Evolutionary conservation across 148 eudicot genomes (phyloP), one percentile per base, ranked within the genome.

Genomic region (Silene latifolia): DNA sequence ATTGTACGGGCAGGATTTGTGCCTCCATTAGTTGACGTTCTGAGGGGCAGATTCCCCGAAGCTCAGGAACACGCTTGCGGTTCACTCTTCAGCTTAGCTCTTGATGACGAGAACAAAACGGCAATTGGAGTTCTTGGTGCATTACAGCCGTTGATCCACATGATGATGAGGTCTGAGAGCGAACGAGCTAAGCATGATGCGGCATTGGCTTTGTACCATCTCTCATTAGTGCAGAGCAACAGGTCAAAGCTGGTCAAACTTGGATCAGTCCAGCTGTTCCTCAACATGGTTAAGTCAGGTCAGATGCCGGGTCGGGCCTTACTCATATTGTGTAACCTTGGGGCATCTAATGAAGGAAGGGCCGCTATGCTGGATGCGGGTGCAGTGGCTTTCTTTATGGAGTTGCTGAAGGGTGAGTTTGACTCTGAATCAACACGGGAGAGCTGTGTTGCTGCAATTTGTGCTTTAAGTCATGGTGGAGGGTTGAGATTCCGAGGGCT

Each of bases 21-120:
- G 19, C 92, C 96, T 9, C 85, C 86, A 13, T 68, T 94, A 77
- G 85, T 94, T 66, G 89, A 94, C n/a, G 83, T 88, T 21, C 29
- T 94, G 67, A 87, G 82, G 70, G 87, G 84, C 0, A 90, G 97
- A 59, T 88, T 46, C 62, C 79, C 90, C 0, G 98, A 94, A 84
- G 81, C 92, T 5, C 90, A 87, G 73, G 98, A 94, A 67, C 98
- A 94, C 60, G 96, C 96, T 3, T 87, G 89, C 12, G 97, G 98
- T 5, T 93, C 91, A 2, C 83, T 94, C 70, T 94, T 94, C 83
- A 94, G 98, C 78, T 80, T 94, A 44, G 88, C 96, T 4, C 83
- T 94, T 10, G 96, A 87, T 44, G 90, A 90, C 77, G 88, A 82
- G 18, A 94, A 94, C 84, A 91, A 94, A 79, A 94, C 93, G 0